These are phyloP conservation scores for Pyrrhoderma lamaoense DNA, from an alignment of 1,284 basidiomycete genomes.

Conservation along the genomic window DNA sequence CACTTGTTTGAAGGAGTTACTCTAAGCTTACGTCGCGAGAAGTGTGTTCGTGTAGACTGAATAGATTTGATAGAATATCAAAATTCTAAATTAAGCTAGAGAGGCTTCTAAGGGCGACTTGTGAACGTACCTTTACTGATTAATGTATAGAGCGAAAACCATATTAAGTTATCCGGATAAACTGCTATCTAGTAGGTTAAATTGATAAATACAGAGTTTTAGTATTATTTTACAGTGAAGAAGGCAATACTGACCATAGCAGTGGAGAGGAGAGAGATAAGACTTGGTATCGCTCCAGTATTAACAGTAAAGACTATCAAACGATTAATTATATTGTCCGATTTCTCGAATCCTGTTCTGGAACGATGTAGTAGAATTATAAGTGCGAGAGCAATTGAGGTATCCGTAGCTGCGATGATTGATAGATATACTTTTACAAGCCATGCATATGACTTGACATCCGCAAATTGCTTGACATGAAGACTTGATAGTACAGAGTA, in stretches of 20 bases:
- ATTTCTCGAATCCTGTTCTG: conserved; percentile 16
- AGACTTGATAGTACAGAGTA: too few relatives aligned
- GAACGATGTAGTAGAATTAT: conserved; percentile 15
- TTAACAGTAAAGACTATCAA: conserved; percentile 18
- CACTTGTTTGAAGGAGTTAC: too few relatives aligned
- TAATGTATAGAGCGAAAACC: conserved; percentile 11
- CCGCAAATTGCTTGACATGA: too few relatives aligned
- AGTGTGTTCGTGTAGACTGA: conserved; percentile 19
- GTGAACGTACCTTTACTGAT: too few relatives aligned
- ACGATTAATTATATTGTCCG: conserved; percentile 17
- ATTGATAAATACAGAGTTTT: neutral
- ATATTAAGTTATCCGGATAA: conserved; percentile 18
- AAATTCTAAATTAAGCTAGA: neutral
- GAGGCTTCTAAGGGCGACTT: neutral
- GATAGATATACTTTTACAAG: too few relatives aligned
- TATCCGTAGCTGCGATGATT: conserved; percentile 7
- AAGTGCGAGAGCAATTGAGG: conserved; percentile 13
- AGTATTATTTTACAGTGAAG: too few relatives aligned
- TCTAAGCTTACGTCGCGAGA: conserved; percentile 11
- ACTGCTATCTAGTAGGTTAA: conserved; percentile 8
- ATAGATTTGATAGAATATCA: neutral
- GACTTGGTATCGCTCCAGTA: conserved; percentile 16
- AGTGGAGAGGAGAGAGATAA: conserved; percentile 12
- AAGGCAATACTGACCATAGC: neutral
- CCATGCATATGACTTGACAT: too few relatives aligned